These are phyloP conservation scores for Dactylella cylindrospora DNA, from an alignment of 2,329 filamentous ascomycete species.

Conservation along the genomic window DNA sequence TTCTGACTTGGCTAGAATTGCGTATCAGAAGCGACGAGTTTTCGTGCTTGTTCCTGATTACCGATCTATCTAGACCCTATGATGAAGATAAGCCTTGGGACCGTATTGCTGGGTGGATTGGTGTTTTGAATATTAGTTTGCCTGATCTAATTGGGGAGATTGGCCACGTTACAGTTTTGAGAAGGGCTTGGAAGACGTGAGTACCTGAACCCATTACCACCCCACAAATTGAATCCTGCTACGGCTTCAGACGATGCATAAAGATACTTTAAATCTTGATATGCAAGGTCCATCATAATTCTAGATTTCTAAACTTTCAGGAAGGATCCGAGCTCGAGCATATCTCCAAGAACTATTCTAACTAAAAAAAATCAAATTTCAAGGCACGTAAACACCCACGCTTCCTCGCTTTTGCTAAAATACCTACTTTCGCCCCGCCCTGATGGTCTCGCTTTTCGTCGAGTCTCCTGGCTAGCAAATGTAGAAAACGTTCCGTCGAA, in stretches of 20 bases:
- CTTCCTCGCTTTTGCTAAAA: conserved; percentile 23
- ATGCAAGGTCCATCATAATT: no score
- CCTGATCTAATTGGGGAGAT: conserved; percentile 29
- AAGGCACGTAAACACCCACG: conserved; percentile 36
- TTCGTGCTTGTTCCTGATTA: conserved; percentile 35
- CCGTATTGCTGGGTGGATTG: conserved; percentile 34
- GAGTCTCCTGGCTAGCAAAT: conserved; percentile 33
- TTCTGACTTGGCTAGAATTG: conserved; percentile 29
- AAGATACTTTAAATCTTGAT: no score
- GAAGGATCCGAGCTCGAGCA: no score
- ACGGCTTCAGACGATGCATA: no score
- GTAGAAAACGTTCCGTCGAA: conserved; percentile 32
- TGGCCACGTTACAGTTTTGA: conserved; percentile 37
- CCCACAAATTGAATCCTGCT: neutral
- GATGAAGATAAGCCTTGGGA: conserved; percentile 16
- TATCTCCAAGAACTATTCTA: no score
- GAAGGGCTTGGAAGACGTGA: conserved; percentile 39
- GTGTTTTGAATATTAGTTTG: conserved; percentile 35
- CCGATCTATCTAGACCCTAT: conserved; percentile 30
- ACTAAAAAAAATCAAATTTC: no score
- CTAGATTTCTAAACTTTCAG: no score
- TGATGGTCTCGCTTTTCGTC: conserved; percentile 34
- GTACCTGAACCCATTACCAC: conserved; percentile 1
- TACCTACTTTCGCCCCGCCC: conserved; percentile 35
- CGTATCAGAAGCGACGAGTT: conserved; percentile 22